Base-by-base conservation (phyloP, 2,329 filamentous ascomycete genomes). In the Trichoderma gracile region DNA sequence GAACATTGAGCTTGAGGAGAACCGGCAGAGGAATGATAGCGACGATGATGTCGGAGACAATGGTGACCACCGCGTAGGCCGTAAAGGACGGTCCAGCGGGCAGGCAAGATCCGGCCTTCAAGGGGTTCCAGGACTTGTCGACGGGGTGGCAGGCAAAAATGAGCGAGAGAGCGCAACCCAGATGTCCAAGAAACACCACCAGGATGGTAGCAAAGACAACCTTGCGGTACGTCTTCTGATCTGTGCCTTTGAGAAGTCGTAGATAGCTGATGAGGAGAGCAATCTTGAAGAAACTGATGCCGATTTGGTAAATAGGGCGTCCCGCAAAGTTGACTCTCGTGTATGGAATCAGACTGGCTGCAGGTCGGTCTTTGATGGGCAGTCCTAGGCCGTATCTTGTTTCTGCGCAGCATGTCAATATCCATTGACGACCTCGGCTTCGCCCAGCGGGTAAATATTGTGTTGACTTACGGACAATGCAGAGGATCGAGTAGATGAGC, bases 201-300 rank as follows among this genome's bases (percentile, higher is more conserved):
- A 68, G 67, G 25, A 83, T 82, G 55, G 79, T 76, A 3, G 71
- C 50, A 77, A 78, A 82, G 14, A 85, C 80, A 3, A 80, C 63
- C 1, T 71, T 68, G 2, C 80, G 76, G 56, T 84, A 85, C 0
- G 67, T 50, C 23, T 69, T 74, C 58, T 82, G 80, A 27, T 79
- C 78, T 0, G 81, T 84, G 1, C 80, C 78, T 47, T 78, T 78
- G 40, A 85, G 74, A 2, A 85, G 76, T 6, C 81, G 78, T 19
- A 84, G 72, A 67, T 84, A 85, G 67, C 80, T 82, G 68, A 84
- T 79, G 64, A 83, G 74, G 2, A 85, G 74, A 0, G 82, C 81
- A 30, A 84, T 79, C 69, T 85, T 85, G 77, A 85, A 85, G 64
- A 83, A 83, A 65, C 80, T 81, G 70, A 85, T 83, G 43, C 83